Conservation (phyloP, 805 yeast genomes). For the Wickerhamiella kurtzmanii region DNA sequence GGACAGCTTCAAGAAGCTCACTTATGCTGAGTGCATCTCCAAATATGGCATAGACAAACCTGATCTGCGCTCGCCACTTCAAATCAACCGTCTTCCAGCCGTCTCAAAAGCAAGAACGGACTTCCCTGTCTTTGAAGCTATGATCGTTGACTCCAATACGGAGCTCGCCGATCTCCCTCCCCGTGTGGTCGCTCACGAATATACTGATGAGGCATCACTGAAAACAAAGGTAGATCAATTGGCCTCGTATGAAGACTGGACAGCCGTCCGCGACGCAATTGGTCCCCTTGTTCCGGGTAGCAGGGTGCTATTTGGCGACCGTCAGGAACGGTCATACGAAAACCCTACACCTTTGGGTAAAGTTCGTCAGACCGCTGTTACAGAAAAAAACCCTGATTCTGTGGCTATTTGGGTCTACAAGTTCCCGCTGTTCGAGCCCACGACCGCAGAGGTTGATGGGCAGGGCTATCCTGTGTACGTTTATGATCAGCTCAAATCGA, state of each 20-base stretch:
- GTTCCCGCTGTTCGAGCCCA: constrained; percentile 83
- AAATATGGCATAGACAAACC: constrained; percentile 90
- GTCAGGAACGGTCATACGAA: constrained; percentile 60
- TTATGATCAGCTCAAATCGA: constrained; percentile 38
- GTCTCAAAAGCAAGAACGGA: constrained; percentile 27
- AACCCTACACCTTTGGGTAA: constrained; percentile 92
- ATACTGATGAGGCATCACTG: constrained; percentile 6
- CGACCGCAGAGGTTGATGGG: constrained; percentile 13
- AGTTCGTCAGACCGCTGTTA: constrained; percentile 53
- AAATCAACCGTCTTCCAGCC: constrained; percentile 37
- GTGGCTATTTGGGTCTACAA: constrained; percentile 63
- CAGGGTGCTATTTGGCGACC: constrained; percentile 62
- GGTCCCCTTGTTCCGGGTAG: constrained; percentile 57
- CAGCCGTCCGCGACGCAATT: constrained; percentile 1
- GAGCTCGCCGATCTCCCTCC: background rate
- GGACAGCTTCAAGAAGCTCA: constrained; percentile 26
- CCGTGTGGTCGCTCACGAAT: constrained; percentile 4
- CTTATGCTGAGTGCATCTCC: constrained; percentile 56
- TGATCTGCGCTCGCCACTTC: constrained; percentile 49
- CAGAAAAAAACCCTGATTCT: constrained; percentile 24
- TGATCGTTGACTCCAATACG: constrained; percentile 31
- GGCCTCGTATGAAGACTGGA: constrained; percentile 11
- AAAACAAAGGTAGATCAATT: constrained; percentile 2
- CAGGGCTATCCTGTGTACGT: constrained; percentile 51
- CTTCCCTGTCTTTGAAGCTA: constrained; percentile 63